Percentiles rank a stretch among this genome's conserved stretches.
phyloP scores from a whole-genome alignment of 2,329 filamentous ascomycete genomes.

The Penicillium sp. region DNA sequence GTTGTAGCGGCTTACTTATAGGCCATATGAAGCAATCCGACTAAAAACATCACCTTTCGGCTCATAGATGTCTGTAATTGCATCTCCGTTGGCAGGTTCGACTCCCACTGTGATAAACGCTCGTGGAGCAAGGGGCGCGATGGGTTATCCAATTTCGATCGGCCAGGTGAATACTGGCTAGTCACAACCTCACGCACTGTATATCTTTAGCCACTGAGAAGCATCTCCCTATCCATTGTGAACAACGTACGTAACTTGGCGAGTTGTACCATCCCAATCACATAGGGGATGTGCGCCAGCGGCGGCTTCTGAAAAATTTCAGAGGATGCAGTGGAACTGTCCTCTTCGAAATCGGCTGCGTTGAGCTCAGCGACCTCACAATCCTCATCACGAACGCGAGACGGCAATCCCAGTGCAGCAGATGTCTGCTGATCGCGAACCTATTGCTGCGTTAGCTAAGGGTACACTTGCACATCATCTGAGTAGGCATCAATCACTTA shows the following conservation, averaged over 20 bases:
- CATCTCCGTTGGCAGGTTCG: slow-evolving; percentile 33
- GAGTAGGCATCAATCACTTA: slow-evolving; percentile 17
- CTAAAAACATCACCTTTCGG: slow-evolving; percentile 36
- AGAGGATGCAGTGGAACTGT: slow-evolving; percentile 24
- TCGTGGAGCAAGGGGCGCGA: slow-evolving; percentile 25
- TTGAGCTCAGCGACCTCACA: slow-evolving; percentile 45
- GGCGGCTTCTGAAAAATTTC: slow-evolving; percentile 30
- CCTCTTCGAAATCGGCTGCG: slow-evolving; percentile 36
- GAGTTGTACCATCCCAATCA: slow-evolving; percentile 39
- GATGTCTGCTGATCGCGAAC: slow-evolving; percentile 49
- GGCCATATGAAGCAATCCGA: slow-evolving; percentile 43
- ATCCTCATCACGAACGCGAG: slow-evolving; percentile 48
- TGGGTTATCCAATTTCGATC: slow-evolving; percentile 20
- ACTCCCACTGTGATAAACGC: slow-evolving; percentile 41
- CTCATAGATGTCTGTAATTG: slow-evolving; percentile 30
- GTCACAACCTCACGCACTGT: slow-evolving; percentile 38
- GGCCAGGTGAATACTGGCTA: slow-evolving; percentile 33
- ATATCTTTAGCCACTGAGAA: background rate
- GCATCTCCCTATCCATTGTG: background rate
- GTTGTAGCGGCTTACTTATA: slow-evolving; percentile 37
- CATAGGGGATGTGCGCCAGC: slow-evolving; percentile 33
- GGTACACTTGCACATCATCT: background rate
- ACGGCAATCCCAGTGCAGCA: slow-evolving; percentile 44
- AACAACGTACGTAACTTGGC: slow-evolving; percentile 34
- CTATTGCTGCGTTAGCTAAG: slow-evolving; percentile 12